These are phyloP conservation scores for Erythrophleum ivorense DNA, from an alignment of 331 rosid genomes.

Conservation along the genomic window DNA sequence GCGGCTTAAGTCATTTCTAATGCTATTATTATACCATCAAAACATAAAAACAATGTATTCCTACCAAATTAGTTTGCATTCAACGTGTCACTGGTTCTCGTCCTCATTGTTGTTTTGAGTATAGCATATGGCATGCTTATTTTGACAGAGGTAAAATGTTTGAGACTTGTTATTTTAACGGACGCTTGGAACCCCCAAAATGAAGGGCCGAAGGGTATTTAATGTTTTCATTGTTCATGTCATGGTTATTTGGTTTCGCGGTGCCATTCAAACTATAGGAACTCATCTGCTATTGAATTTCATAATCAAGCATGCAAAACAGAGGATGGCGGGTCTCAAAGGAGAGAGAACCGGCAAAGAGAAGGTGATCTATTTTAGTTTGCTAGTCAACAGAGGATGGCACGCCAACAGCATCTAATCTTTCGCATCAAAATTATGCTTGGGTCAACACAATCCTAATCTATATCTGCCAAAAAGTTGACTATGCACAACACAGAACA, in stretches of 20 bases:
- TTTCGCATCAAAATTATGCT: neutral
- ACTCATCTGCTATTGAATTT: neutral
- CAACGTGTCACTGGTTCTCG: neutral
- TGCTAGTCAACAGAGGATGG: neutral
- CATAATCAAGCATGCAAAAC: neutral
- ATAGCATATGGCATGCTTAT: neutral
- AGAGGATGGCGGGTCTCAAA: neutral
- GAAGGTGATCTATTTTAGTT: neutral
- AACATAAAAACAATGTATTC: neutral
- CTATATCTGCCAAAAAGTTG: constrained; percentile 8
- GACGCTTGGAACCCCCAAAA: neutral
- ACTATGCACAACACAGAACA: constrained; percentile 2
- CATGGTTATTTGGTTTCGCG: neutral
- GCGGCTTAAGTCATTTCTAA: neutral
- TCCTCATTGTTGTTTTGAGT: neutral
- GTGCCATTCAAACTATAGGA: neutral
- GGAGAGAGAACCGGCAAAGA: neutral
- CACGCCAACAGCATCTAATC: neutral
- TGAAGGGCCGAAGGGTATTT: neutral
- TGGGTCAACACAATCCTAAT: neutral
- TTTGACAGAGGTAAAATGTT: neutral
- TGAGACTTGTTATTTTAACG: neutral
- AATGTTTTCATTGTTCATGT: neutral
- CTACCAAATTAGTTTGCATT: neutral
- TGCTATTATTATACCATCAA: neutral